Evolutionary conservation across 345 rosid genomes (phyloP).

Genomic region (Eucalyptus guilfoylei): DNA sequence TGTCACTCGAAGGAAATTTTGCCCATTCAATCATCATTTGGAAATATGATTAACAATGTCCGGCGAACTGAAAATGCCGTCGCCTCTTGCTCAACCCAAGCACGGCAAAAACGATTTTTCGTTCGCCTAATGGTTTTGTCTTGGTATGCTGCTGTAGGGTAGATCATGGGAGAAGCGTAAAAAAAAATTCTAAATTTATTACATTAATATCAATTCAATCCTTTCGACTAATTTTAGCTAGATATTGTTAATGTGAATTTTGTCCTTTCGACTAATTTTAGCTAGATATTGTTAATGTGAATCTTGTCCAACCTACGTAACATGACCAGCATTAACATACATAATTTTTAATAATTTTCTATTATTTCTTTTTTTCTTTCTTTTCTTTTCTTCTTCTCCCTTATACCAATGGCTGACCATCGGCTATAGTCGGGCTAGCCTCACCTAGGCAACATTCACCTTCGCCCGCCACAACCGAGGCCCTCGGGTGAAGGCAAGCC

Average conservation of each 20-base stretch:
- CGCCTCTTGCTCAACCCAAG: neutral
- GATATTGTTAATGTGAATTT: too few species aligned
- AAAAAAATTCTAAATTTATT: too few species aligned
- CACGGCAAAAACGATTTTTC: neutral
- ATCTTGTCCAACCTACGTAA: accelerated
- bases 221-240: accelerated
- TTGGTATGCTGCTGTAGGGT: neutral
- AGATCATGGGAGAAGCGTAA: neutral
- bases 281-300: too few species aligned
- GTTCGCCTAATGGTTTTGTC: neutral
- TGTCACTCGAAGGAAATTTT: neutral
- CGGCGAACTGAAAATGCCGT: neutral
- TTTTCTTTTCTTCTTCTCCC: too few species aligned
- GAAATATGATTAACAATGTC: neutral
- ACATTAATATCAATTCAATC: accelerated
- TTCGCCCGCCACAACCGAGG: accelerated
- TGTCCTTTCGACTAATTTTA: too few species aligned
- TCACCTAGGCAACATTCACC: too few species aligned
- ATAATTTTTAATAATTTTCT: too few species aligned
- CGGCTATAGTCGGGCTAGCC: accelerated
- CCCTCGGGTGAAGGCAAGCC: too few species aligned
- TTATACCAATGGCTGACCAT: too few species aligned
- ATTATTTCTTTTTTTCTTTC: too few species aligned
- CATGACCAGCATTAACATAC: accelerated
- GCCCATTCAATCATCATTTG: neutral